phyloP scores from a whole-genome alignment of 768 basidiomycete genomes.

The Naganishia onofrii region DNA sequence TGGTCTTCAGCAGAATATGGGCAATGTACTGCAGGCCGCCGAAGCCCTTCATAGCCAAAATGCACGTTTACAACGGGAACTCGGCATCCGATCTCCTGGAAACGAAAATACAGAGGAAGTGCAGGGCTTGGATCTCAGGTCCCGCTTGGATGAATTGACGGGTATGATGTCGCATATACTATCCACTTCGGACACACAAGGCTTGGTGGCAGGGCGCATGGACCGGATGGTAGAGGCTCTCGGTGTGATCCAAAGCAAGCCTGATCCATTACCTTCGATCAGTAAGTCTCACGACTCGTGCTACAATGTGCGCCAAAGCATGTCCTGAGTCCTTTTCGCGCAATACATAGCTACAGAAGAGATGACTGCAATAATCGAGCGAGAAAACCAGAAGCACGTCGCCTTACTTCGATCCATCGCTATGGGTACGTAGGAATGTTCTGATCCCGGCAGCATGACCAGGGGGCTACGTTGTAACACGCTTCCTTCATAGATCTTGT shows the following conservation, averaged over 20 bases:
- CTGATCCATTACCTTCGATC: not conserved
- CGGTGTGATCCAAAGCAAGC: slow-evolving; percentile 9
- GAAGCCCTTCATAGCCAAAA: not conserved
- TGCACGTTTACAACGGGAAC: not conserved
- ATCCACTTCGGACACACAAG: not conserved
- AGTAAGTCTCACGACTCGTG: not conserved
- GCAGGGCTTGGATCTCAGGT: slow-evolving; percentile 6
- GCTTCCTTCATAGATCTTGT: not conserved
- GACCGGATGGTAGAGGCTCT: slow-evolving; percentile 8
- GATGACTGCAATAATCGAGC: slow-evolving; percentile 8
- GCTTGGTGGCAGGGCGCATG: slow-evolving; percentile 1
- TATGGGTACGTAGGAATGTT: not conserved
- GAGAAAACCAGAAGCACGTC: slow-evolving; percentile 15
- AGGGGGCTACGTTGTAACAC: not conserved
- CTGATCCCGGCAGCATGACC: not conserved
- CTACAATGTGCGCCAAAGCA: not conserved
- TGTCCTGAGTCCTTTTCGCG: not conserved
- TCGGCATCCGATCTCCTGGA: slow-evolving; percentile 2
- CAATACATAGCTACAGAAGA: not conserved
- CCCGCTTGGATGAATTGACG: slow-evolving; percentile 11
- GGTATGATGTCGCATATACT: not conserved
- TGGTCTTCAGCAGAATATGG: not conserved
- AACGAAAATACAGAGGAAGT: not conserved
- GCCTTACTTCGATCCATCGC: slow-evolving; percentile 4
- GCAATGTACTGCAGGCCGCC: not conserved